These are phyloP conservation scores for Agapanthus africanus DNA, from an alignment of 106 monocot species.

Conservation along the genomic window DNA sequence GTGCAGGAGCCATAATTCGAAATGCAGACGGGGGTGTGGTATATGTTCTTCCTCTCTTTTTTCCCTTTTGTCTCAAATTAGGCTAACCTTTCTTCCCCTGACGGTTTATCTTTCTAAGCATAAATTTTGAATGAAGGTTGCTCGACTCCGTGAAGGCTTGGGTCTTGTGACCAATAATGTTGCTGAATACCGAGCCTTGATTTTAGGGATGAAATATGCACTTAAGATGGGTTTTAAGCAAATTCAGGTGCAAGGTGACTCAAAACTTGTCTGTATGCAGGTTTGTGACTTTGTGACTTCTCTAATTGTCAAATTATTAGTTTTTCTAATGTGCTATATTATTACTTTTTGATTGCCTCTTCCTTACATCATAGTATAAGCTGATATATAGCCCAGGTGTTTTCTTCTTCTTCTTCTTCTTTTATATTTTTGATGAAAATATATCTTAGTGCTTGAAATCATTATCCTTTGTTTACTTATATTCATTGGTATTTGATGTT, in stretches of 20 bases:
- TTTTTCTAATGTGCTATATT: too few species aligned
- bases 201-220: conserved; percentile 57
- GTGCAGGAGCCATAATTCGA: conserved; percentile 27
- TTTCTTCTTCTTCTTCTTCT: too few species aligned
- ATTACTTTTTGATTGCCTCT: too few species aligned
- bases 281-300: conserved; percentile 20
- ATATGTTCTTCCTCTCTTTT: not conserved
- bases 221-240: conserved; percentile 46
- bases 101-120: not conserved
- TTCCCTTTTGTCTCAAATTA: not conserved
- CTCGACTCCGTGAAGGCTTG: conserved; percentile 52
- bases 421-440: too few species aligned
- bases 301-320: too few species aligned
- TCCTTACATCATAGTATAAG: too few species aligned
- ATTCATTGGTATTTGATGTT: too few species aligned
- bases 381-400: too few species aligned
- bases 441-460: too few species aligned
- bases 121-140: conserved; percentile 26
- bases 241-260: conserved; percentile 50
- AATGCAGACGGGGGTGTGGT: conserved; percentile 21
- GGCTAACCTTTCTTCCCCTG: not conserved
- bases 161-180: conserved; percentile 59
- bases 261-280: conserved; percentile 62
- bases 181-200: conserved; percentile 66
- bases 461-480: too few species aligned